Evolutionary conservation across 2,329 filamentous ascomycete genomes (phyloP), one percentile per base, ranked within the genome.

Genomic region (Fusarium buharicum): DNA sequence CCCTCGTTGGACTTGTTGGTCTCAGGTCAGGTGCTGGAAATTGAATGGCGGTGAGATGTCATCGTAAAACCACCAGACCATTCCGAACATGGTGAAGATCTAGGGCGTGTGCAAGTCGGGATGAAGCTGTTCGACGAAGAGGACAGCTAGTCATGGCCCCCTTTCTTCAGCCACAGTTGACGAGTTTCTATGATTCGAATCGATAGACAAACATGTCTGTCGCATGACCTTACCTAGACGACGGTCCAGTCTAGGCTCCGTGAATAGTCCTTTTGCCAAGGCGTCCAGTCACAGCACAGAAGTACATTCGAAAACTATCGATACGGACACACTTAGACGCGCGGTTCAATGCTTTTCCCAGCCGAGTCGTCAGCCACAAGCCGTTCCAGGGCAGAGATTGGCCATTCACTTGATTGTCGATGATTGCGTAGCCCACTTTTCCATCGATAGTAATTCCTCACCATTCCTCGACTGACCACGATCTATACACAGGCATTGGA

Each of bases 31-130:
- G 22, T 43, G 54, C 24, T 4, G 22, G 36, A 10, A 24, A 54
- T 40, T 40, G 36, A 61, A 51, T 33, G 27, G 58, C 59, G 58
- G 59, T 59, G 46, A 62, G 53, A 49, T 62, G 49, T 54, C 36
- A 45, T 33, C 17, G 40, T 34, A 38, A 46, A 57, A n/a, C n/a
- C 13, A n/a, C 13, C 30, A 33, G 30, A 38, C 40, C 33, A 24
- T 36, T 49, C 27, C 55, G 20, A 57, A 58, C 13, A 37, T 14
- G 30, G 28, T 30, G 27, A 22, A 28, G 22, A 44, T 41, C 34
- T 11, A 50, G 43, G 53, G 43, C 17, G 33, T 44, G 27, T 44
- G n/a, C 43, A 34, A 45, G 28, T 43, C 14, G 13, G 18, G 4
- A 16, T 28, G 27, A 48, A 38, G 37, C 41, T 22, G 37, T 46